Base-by-base conservation (phyloP, 2,329 filamentous ascomycete species). In the Fonsecaea monophora region DNA sequence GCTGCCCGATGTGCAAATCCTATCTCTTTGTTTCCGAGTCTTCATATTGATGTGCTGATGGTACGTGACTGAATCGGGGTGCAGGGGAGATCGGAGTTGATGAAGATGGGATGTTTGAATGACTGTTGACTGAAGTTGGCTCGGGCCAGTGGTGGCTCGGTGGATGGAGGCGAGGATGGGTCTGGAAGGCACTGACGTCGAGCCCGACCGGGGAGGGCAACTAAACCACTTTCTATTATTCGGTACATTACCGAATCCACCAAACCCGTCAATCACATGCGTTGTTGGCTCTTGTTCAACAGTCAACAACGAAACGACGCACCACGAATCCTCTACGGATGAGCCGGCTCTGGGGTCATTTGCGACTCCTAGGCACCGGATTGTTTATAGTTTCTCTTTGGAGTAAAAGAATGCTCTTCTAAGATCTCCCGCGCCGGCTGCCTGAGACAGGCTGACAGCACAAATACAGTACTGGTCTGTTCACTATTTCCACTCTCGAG, bases 1-100 rank as follows among this genome's bases (percentile, higher is more conserved):
- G 78, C 84, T 84, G 62, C 85, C 81, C 74, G 89, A 90, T 72
- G 77, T 79, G 80, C 85, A 87, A 64, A 21, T 48, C 18, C 48
- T 30, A 30, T 60, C 32, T 58, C 21, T 58, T 13, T 60, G 18
- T 68, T 68, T 71, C 56, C 69, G 69, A 10, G 57, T 59, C 62
- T 71, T 71, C 69, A 71, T 71, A 37, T 60, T 66, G 69, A 32
- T 57, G 32, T 53, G 30, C 40, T 15, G 35, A 48, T 56, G 42
- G 32, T 25, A 25, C 25, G 25, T 25, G 25, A 25, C 25, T 25
- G 25, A 25, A 40, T 50, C 38, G 18, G 45, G 60, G 64, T 45
- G 54, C 37, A 67, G 34, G 34, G 42, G n/a, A 53, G 68, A 42
- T 50, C 18, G 57, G n/a, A 53, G 60, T 30, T 2, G 67, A 67